These are phyloP conservation scores for Cucumis hystrix DNA, from an alignment of 306 rosid species.

Conservation along the genomic window DNA sequence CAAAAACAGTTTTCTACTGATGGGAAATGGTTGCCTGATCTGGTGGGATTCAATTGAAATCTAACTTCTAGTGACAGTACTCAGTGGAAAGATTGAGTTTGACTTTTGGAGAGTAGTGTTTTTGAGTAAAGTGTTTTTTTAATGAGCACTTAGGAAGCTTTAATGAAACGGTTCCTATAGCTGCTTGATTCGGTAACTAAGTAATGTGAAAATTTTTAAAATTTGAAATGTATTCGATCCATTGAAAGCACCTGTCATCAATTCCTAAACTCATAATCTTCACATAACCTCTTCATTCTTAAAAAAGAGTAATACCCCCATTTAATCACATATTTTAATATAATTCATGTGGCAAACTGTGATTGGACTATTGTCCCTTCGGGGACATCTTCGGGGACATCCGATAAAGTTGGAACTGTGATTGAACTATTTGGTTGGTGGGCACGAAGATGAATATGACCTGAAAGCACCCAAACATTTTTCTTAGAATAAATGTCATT, in stretches of 20 bases:
- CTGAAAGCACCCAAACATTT: too few relatives aligned
- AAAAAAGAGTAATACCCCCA: background rate
- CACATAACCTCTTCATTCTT: background rate
- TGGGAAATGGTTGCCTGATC: background rate
- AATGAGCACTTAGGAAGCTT: background rate
- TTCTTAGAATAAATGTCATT: background rate
- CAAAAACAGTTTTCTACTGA: background rate
- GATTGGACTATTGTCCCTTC: too few relatives aligned
- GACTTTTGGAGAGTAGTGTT: background rate
- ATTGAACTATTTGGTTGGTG: too few relatives aligned
- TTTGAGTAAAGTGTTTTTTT: background rate
- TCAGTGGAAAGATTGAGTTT: background rate
- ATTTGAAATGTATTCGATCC: background rate
- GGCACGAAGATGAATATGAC: too few relatives aligned
- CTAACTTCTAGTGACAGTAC: background rate
- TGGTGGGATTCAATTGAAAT: background rate
- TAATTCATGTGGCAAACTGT: too few relatives aligned
- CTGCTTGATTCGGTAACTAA: background rate
- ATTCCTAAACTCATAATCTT: background rate
- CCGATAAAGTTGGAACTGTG: too few relatives aligned
- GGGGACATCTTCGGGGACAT: too few relatives aligned
- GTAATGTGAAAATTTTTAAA: background rate
- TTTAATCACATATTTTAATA: too few relatives aligned
- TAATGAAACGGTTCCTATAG: background rate
- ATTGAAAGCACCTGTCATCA: background rate